Evolutionary conservation across 2,329 filamentous ascomycete genomes (phyloP).

Genomic region (Fusarium verrucosum): DNA sequence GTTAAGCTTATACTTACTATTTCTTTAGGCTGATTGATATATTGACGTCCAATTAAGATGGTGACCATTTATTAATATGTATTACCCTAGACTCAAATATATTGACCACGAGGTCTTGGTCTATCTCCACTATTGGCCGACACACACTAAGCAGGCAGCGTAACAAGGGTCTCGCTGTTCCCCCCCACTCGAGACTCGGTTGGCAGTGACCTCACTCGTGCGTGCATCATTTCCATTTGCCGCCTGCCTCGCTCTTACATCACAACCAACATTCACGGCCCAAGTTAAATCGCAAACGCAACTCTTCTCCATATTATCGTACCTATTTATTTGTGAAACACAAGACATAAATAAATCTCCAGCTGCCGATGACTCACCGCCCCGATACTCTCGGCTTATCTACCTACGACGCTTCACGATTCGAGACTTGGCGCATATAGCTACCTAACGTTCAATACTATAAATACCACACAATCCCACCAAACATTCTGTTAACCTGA

Average conservation of each 20-base stretch:
- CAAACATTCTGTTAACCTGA: background rate
- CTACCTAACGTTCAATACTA: constrained; percentile 8
- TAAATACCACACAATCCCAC: constrained; percentile 13
- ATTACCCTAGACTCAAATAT: constrained; percentile 25
- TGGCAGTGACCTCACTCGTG: constrained; percentile 12
- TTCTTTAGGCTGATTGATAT: background rate
- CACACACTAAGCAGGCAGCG: constrained; percentile 15
- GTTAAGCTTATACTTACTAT: background rate
- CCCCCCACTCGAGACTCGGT: background rate
- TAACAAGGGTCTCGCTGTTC: constrained; percentile 13
- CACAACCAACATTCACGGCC: constrained; percentile 24
- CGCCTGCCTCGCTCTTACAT: constrained; percentile 30
- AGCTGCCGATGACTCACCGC: constrained; percentile 25
- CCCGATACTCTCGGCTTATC: background rate
- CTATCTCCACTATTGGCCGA: constrained; percentile 12
- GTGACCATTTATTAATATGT: background rate
- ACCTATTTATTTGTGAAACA: constrained; percentile 17
- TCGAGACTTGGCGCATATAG: constrained; percentile 1
- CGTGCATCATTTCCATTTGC: background rate
- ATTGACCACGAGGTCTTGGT: constrained; percentile 21
- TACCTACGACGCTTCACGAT: constrained; percentile 16
- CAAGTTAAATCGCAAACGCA: background rate
- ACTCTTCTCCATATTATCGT: background rate
- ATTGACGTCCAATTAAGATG: constrained; percentile 14
- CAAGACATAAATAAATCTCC: too few species aligned